Base-by-base conservation (phyloP, 495 filamentous ascomycete genomes). In the Trichoderma parareesei region DNA sequence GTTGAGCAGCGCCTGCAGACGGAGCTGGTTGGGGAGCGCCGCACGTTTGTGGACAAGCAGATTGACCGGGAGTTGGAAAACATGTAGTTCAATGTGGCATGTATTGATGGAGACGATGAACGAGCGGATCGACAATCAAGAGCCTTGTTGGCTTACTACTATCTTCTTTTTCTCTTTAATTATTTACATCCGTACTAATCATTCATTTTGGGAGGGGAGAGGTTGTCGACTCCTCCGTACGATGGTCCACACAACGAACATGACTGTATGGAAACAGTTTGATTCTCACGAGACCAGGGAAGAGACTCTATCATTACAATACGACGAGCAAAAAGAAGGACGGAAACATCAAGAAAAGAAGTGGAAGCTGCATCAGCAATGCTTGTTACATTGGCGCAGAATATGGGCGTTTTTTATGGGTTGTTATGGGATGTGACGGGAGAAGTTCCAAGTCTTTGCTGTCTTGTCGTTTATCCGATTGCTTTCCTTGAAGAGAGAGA, bases 21-120 rank as follows among this genome's bases (percentile, higher is more conserved):
- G 11, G 89, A 95, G 67, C 78, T 97, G 65, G 78, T 82, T 3
- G 93, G 90, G 20, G 92, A 97, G 69, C 88, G 90, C 72, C 83
- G 87, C 67, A 83, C 82, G 35, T 97, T 94, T 79, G 79, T 97
- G 75, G 93, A 97, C 76, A 83, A 85, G 68, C 87, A 90, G 78
- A 98, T 98, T 76, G 94, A 98, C 76, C 84, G 84, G 62, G 93
- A 97, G 77, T 79, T 98, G 69, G 92, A 93, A 61, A 96, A 90
- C 76, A 96, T 97, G 93, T 95, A 81, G 82, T 53, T 8, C 37
- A 61, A 42, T 14, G 41, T 11, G 41, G 61, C 42, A n/a, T 33
- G 61, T 18, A 10, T 10, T 48, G 53, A 57, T 14, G 11, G 53
- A 57, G 9, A 16, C 27, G 16, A 27, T 10, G 18, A 37, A 37